These are phyloP conservation scores for Linum usitatissimum DNA, from an alignment of 345 rosid genomes.

Conservation along the genomic window DNA sequence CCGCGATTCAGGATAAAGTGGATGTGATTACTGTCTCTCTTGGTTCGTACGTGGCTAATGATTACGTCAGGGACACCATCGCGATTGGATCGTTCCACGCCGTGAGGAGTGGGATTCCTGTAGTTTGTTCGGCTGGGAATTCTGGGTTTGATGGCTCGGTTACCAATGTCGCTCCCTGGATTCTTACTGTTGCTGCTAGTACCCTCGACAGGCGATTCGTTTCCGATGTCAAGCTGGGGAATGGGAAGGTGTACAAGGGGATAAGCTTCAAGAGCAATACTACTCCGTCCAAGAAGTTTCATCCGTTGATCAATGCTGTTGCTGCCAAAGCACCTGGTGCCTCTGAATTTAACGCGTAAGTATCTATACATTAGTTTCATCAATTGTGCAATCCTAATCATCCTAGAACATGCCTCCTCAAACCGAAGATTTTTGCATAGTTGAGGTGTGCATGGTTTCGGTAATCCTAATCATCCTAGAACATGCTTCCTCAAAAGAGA, in stretches of 20 bases:
- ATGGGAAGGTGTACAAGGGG: conserved; percentile 8
- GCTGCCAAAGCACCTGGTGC: conserved; percentile 37
- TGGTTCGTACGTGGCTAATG: conserved; percentile 44
- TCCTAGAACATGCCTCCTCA: no score
- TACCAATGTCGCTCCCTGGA: conserved; percentile 53
- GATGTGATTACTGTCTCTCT: conserved; percentile 44
- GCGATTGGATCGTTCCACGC: conserved; percentile 54
- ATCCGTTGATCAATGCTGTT: conserved; percentile 30
- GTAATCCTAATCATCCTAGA: no score
- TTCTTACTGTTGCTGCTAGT: conserved; percentile 44
- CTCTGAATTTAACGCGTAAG: conserved; percentile 39
- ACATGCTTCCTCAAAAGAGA: no score
- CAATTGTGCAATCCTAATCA: no score
- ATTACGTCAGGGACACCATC: conserved; percentile 46
- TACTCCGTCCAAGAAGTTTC: background rate
- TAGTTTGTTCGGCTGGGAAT: conserved; percentile 47
- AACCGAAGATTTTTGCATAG: no score
- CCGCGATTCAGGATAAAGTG: conserved; percentile 45
- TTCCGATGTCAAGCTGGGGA: conserved; percentile 30
- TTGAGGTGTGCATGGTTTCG: no score
- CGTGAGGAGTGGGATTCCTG: conserved; percentile 35
- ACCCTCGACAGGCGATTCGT: conserved; percentile 40
- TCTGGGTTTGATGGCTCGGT: conserved; percentile 37
- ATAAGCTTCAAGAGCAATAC: background rate
- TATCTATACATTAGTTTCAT: conserved; percentile 10